These are phyloP conservation scores for Hylodesmum podocarpum DNA, from an alignment of 306 rosid species.

Conservation along the genomic window DNA sequence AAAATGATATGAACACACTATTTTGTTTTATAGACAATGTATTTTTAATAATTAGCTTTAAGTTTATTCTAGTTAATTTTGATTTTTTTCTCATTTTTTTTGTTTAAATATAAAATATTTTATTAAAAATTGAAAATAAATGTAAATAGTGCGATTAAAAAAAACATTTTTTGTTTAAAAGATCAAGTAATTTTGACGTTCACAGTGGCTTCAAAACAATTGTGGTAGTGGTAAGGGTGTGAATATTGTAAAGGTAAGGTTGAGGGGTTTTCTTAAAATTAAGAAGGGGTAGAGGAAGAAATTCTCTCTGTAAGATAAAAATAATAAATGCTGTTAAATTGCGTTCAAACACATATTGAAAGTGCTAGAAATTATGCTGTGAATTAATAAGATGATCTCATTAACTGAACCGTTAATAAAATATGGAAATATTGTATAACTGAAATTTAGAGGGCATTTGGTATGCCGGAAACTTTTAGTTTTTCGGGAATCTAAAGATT, in stretches of 20 bases:
- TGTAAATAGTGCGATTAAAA: background rate
- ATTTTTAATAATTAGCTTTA: background rate
- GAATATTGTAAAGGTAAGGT: background rate
- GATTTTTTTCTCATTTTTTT: background rate
- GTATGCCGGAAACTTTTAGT: too few relatives aligned
- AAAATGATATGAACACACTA: background rate
- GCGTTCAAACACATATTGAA: background rate
- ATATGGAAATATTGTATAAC: too few relatives aligned
- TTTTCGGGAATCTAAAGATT: too few relatives aligned
- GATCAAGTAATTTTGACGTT: background rate
- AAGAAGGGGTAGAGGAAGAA: too few relatives aligned
- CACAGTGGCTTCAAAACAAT: background rate
- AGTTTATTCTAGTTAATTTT: background rate
- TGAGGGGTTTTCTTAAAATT: too few relatives aligned
- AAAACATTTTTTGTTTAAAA: background rate
- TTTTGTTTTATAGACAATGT: background rate
- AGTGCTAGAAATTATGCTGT: background rate
- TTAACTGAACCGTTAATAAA: too few relatives aligned
- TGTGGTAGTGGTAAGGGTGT: background rate
- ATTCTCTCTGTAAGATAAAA: too few relatives aligned
- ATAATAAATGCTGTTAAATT: too few relatives aligned
- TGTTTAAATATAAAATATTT: background rate
- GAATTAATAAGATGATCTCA: background rate
- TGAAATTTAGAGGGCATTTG: too few relatives aligned
- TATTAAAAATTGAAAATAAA: background rate